Percentiles rank a stretch among this genome's conserved stretches.
Evolutionary conservation across 495 filamentous ascomycete species (phyloP).

Genomic region (Pyronema domesticum): DNA sequence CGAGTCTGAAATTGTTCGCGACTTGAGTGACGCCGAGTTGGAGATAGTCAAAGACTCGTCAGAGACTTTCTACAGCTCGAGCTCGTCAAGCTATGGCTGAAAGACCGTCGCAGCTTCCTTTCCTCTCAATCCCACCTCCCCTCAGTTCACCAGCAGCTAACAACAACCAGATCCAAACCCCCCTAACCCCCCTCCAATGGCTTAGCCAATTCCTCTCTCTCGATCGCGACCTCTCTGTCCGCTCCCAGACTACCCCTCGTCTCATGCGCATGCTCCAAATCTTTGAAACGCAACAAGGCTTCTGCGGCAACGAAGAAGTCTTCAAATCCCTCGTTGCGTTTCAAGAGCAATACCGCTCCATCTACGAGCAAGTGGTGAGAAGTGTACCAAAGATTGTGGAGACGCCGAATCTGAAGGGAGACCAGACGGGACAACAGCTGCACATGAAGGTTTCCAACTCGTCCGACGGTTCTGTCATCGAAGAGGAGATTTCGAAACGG

Average conservation of each 20-base stretch:
- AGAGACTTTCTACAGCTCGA: neutral
- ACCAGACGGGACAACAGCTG: no score
- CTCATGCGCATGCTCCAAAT: neutral
- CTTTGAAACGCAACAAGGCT: neutral
- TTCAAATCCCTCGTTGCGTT: neutral
- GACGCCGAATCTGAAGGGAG: neutral
- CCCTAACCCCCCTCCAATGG: neutral
- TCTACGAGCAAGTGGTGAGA: neutral
- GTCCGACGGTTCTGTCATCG: neutral
- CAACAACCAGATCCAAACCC: neutral
- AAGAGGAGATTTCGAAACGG: neutral
- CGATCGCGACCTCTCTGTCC: neutral
- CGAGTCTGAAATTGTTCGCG: neutral
- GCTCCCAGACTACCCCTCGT: neutral
- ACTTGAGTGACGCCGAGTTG: neutral
- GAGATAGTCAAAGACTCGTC: neutral
- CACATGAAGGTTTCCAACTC: neutral
- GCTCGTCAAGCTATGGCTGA: neutral
- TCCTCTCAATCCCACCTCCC: neutral
- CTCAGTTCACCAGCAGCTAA: neutral
- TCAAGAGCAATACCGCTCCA: neutral
- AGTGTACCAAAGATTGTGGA: neutral
- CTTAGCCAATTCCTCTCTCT: neutral
- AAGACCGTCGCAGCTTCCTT: neutral
- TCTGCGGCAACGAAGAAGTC: neutral